Conservation (phyloP, 2,329 filamentous ascomycete species). For the Colletotrichum simmondsii region DNA sequence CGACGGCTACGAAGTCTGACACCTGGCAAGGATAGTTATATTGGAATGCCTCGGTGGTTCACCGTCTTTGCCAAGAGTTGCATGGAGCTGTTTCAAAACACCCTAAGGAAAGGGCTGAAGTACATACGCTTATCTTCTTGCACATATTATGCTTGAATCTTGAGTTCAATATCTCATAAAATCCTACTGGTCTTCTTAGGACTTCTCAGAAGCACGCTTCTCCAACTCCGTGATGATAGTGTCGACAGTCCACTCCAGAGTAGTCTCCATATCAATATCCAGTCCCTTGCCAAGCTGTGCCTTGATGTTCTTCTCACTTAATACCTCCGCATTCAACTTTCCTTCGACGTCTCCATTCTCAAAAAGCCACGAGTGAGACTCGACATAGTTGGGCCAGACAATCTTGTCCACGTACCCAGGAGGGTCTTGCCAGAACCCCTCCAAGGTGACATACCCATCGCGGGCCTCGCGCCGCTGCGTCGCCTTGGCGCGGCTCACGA, state of each 20-base stretch:
- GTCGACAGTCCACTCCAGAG: slow-evolving; percentile 76
- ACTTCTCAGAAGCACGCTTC: slow-evolving; percentile 1
- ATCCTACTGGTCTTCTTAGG: not conserved
- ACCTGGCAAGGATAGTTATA: slow-evolving; percentile 44
- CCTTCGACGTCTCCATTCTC: slow-evolving; percentile 74
- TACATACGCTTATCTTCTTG: not conserved
- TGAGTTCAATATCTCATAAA: not conserved
- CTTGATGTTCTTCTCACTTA: slow-evolving; percentile 56
- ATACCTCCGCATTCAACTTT: slow-evolving; percentile 56
- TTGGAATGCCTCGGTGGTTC: not conserved
- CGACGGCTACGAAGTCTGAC: slow-evolving; percentile 42
- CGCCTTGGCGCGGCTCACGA: slow-evolving; percentile 72
- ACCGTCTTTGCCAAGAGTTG: not conserved
- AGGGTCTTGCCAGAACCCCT: slow-evolving; percentile 96
- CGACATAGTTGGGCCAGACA: slow-evolving; percentile 95
- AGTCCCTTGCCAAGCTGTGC: slow-evolving; percentile 58
- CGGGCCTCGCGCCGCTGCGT: slow-evolving; percentile 75
- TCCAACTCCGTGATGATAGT: slow-evolving; percentile 63
- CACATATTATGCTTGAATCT: not conserved
- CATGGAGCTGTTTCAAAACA: not conserved
- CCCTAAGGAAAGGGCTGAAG: not conserved
- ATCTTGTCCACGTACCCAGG: slow-evolving; percentile 93
- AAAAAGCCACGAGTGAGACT: slow-evolving; percentile 85
- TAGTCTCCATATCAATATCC: slow-evolving; percentile 69
- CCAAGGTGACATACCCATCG: slow-evolving; percentile 81